phyloP scores from a whole-genome alignment of 1,284 basidiomycete species.

The Abortiporus biennis region DNA sequence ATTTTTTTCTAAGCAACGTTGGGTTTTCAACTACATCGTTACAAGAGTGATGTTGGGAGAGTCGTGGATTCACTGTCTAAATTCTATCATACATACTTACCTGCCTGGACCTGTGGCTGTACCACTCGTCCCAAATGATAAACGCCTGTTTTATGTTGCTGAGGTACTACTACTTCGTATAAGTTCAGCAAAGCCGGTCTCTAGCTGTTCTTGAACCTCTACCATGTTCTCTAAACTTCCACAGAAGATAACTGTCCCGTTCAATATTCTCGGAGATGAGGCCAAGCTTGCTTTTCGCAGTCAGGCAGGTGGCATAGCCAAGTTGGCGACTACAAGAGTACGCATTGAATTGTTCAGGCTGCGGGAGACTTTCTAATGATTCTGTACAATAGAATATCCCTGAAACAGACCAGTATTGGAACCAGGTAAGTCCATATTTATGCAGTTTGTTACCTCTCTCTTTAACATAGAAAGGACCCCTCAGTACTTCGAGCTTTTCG shows the following conservation, averaged over 20 bases:
- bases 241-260: slow-evolving; percentile 66
- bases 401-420: slow-evolving; percentile 75
- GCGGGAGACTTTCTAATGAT: too few species aligned
- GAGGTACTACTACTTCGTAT: too few species aligned
- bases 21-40: too few species aligned
- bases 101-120: too few species aligned
- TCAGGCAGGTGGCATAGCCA: slow-evolving; percentile 71
- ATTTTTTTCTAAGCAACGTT: too few species aligned
- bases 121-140: too few species aligned
- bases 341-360: slow-evolving; percentile 23
- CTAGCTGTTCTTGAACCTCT: too few species aligned
- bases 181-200: too few species aligned
- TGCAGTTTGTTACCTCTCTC: slow-evolving; percentile 1
- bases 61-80: too few species aligned
- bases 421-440: slow-evolving; percentile 63
- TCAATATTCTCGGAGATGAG: slow-evolving; percentile 80
- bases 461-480: slow-evolving; percentile 10
- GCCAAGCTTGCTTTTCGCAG: slow-evolving; percentile 85
- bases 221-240: slow-evolving; percentile 54
- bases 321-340: slow-evolving; percentile 67
- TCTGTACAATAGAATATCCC: slow-evolving; percentile 55
- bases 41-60: too few species aligned
- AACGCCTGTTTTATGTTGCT: too few species aligned
- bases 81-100: too few species aligned
- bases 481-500: slow-evolving; percentile 81